Evolutionary conservation across 805 yeast genomes (phyloP).

Genomic region (Kazachstania kunashirensis): DNA sequence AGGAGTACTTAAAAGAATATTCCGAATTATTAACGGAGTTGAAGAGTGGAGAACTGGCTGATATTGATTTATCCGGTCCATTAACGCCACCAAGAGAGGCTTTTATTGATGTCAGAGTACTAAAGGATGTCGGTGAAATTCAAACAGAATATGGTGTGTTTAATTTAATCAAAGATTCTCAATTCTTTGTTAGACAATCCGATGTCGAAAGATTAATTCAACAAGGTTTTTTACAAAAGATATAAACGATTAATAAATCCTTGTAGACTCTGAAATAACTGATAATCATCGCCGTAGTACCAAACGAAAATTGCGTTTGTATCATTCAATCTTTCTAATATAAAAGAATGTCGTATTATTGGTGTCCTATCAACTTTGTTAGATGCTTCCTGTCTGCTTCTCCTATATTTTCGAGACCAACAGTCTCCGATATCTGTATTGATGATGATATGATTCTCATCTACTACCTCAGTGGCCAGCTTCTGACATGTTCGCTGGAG

Average conservation of each 20-base stretch:
- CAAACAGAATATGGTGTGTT: constrained; percentile 97
- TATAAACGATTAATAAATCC: constrained; percentile 25
- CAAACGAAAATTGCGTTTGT: too few relatives aligned
- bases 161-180: constrained; percentile 85
- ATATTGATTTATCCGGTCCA: constrained; percentile 81
- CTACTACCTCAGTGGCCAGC: background rate
- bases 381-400: too few relatives aligned
- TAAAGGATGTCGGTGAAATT: constrained; percentile 92
- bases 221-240: constrained; percentile 82
- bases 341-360: too few relatives aligned
- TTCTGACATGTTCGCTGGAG: background rate
- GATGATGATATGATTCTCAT: background rate
- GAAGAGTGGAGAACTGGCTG: constrained; percentile 64
- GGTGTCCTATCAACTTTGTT: too few relatives aligned
- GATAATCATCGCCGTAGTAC: background rate
- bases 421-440: constrained; percentile 1
- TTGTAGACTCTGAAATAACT: constrained; percentile 1
- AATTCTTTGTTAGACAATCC: constrained; percentile 84
- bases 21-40: constrained; percentile 62
- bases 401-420: constrained; percentile 2
- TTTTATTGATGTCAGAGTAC: constrained; percentile 86
- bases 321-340: too few relatives aligned
- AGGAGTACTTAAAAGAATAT: constrained; percentile 64
- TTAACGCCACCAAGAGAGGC: constrained; percentile 84
- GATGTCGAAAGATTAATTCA: constrained; percentile 91